Evolutionary conservation across 1,139 yeast species (phyloP).

Genomic region (Neolecta irregularis): DNA sequence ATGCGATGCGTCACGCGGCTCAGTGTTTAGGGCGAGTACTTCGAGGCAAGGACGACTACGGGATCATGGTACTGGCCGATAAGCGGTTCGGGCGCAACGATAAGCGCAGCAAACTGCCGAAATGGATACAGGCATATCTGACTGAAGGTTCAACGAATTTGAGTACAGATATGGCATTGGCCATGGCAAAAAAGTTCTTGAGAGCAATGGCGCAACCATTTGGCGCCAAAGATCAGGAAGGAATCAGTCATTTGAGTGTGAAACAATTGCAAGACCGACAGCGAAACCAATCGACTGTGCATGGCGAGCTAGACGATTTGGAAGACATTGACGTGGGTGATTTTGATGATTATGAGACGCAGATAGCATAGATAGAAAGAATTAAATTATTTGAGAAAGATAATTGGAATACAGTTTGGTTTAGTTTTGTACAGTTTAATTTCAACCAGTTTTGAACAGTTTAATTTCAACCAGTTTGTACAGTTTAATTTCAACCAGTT

Average conservation of each 20-base stretch:
- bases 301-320: too few species aligned
- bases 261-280: slow-evolving; percentile 55
- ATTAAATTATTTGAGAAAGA: too few species aligned
- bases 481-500: too few species aligned
- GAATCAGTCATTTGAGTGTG: slow-evolving; percentile 82
- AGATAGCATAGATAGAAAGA: too few species aligned
- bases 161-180: slow-evolving; percentile 95
- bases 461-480: too few species aligned
- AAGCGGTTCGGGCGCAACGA: slow-evolving; percentile 55
- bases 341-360: too few species aligned
- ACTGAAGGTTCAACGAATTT: slow-evolving; percentile 80
- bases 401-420: too few species aligned
- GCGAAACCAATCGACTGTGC: slow-evolving; percentile 26
- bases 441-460: too few species aligned
- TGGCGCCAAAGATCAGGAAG: slow-evolving; percentile 81
- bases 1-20: slow-evolving; percentile 99
- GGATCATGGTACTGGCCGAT: slow-evolving; percentile 95
- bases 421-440: too few species aligned
- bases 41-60: slow-evolving; percentile 96
- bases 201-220: slow-evolving; percentile 91
- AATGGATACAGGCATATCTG: slow-evolving; percentile 91
- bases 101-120: slow-evolving; percentile 77
- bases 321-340: too few species aligned
- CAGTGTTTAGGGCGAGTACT: slow-evolving; percentile 94
- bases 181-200: slow-evolving; percentile 81